A percentile compares a stretch with the other conserved stretches of the same genome.
phyloP scores from a whole-genome alignment of 495 filamentous ascomycete species.

The Penicillium roqueforti region DNA sequence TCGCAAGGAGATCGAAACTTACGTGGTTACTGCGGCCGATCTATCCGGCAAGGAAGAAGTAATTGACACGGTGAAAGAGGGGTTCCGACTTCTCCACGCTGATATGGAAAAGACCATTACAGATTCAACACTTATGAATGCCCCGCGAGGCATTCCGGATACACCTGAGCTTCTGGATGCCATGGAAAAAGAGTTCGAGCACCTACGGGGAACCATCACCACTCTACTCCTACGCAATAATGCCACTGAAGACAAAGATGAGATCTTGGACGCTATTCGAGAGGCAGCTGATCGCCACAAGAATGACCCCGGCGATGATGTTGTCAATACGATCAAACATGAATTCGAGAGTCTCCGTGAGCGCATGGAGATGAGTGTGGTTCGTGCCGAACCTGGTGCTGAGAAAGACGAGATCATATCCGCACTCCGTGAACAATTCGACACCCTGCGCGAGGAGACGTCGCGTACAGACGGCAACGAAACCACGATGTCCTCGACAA shows the following conservation, averaged over 20 bases:
- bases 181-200: slow-evolving; percentile 66
- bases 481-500: slow-evolving; percentile 55
- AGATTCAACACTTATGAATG: slow-evolving; percentile 33
- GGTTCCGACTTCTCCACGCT: slow-evolving; percentile 66
- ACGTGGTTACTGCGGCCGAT: slow-evolving; percentile 65
- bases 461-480: slow-evolving; percentile 53
- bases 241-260: slow-evolving; percentile 51
- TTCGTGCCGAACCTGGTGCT: slow-evolving; percentile 26
- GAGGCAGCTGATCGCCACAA: slow-evolving; percentile 41
- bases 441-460: slow-evolving; percentile 63
- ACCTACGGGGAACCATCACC: slow-evolving; percentile 68
- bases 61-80: slow-evolving; percentile 65
- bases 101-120: slow-evolving; percentile 65
- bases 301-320: slow-evolving; percentile 13
- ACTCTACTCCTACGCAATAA: slow-evolving; percentile 60
- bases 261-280: slow-evolving; percentile 58
- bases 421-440: slow-evolving; percentile 65
- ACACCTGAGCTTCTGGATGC: slow-evolving; percentile 59
- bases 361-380: slow-evolving; percentile 42
- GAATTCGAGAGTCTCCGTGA: slow-evolving; percentile 75
- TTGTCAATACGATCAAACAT: slow-evolving; percentile 54
- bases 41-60: slow-evolving; percentile 71
- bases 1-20: slow-evolving; percentile 74
- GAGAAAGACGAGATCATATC: slow-evolving; percentile 57
- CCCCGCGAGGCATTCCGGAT: slow-evolving; percentile 38